Conservation (phyloP, 768 basidiomycete species). For the Boletales sp. region DNA sequence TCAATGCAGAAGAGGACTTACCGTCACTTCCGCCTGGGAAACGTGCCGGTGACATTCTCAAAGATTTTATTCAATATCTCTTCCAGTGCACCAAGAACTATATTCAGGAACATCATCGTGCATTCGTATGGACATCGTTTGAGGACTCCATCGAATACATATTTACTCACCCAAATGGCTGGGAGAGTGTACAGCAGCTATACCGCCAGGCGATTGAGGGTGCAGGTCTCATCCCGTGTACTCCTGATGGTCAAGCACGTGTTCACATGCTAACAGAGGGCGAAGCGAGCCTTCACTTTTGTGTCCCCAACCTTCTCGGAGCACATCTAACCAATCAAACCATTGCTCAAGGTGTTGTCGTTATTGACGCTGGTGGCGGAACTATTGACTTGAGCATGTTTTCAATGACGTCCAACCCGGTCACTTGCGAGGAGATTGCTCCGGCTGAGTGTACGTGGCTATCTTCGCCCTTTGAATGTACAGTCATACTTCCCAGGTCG, state of each 20-base stretch:
- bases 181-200: slow-evolving; percentile 22
- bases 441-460: slow-evolving; percentile 24
- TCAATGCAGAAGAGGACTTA: slow-evolving; percentile 24
- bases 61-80: slow-evolving; percentile 20
- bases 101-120: slow-evolving; percentile 14
- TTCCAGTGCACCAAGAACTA: slow-evolving; percentile 9
- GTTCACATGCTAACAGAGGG: slow-evolving; percentile 23
- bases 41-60: slow-evolving; percentile 9
- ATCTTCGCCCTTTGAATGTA: background rate
- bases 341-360: slow-evolving; percentile 32
- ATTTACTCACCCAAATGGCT: slow-evolving; percentile 27
- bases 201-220: slow-evolving; percentile 17
- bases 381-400: slow-evolving; percentile 37
- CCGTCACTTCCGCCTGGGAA: slow-evolving; percentile 25
- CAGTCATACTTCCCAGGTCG: slow-evolving; percentile 28
- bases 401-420: slow-evolving; percentile 18
- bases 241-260: slow-evolving; percentile 4
- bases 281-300: slow-evolving; percentile 28
- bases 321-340: background rate
- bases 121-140: slow-evolving; percentile 6
- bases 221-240: slow-evolving; percentile 15
- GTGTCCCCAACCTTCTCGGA: slow-evolving; percentile 37
- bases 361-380: slow-evolving; percentile 43
- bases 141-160: slow-evolving; percentile 16
- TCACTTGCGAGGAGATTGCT: slow-evolving; percentile 31